Base-by-base conservation (phyloP, 169 alveolate species). In the Babesia gibsoni region DNA sequence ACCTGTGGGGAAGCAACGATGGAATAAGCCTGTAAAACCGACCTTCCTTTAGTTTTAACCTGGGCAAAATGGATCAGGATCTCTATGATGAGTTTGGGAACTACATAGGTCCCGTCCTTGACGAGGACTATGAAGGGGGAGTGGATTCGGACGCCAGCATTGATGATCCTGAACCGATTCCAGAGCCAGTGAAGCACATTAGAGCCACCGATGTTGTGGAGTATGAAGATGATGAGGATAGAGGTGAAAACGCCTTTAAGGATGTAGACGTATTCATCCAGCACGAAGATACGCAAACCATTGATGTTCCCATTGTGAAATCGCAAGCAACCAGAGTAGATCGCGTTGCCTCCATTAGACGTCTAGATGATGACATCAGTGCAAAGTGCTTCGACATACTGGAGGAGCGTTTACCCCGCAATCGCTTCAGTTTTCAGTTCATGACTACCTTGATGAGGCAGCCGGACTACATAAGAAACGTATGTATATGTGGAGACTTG, bases 21-120 rank as follows among this genome's bases (percentile, higher is more conserved):
- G 36, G 52, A 37, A 37, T 50, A 35, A 27, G 42, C 25, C 12
- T 23, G 30, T n/a, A 23, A 50, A 50, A 10, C 59, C 39, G 59
- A 50, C 59, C 0, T 50, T 25, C 30, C 30, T 20, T 41, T 20
- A 25, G 30, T 20, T 41, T 6, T 18, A 1, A 9, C 25, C 20
- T 30, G 49, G 29, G 39, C 46, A 64, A 23, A 23, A 77, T 77
- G 85, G 85, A 77, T 48, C 74, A 77, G 58, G 96, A 95, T 69
- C 64, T 96, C 74, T 97, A 96, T 84, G 99, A 98, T 66, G 99
- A 97, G 88, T 98, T 98, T 66, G 99, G 99, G 23, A 98, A 98
- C 89, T 97, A 97, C 78, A 95, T 96, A 37, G 99, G 99, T 27
- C 96, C 95, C 49, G 97, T 90, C 53, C 81, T 90, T 29, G 96